Conservation (phyloP, 306 rosid genomes). For the Ormosia semicastrata region DNA sequence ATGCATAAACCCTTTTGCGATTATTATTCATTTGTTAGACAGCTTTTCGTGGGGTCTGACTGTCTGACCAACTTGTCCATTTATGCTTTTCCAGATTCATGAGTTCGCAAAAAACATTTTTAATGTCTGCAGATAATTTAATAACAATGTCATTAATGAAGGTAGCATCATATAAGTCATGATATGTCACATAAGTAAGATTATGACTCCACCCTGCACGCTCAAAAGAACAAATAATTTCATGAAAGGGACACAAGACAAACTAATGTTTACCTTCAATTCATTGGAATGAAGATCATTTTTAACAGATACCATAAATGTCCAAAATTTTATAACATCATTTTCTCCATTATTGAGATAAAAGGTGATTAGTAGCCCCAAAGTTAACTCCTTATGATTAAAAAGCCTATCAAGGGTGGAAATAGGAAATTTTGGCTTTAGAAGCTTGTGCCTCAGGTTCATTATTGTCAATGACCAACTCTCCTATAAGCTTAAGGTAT, state of each 20-base stretch:
- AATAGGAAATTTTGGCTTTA: not conserved
- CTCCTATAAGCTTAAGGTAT: not conserved
- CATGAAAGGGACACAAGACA: not conserved
- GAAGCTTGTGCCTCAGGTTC: not conserved
- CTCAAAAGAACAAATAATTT: not conserved
- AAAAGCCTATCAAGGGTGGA: not conserved
- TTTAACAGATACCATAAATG: not conserved
- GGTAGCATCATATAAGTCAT: not conserved
- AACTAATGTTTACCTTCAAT: not conserved
- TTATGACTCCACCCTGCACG: not conserved
- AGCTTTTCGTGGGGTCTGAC: not conserved
- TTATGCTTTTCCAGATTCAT: conserved; percentile 11
- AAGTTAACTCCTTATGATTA: not conserved
- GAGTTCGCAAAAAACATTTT: conserved; percentile 21
- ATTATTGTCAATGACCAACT: not conserved
- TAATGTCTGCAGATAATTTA: conserved; percentile 35
- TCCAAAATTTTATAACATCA: not conserved
- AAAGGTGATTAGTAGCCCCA: not conserved
- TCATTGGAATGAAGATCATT: not conserved
- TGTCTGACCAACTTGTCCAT: not conserved
- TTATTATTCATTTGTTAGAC: not conserved
- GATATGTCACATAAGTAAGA: not conserved
- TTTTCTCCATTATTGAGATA: not conserved
- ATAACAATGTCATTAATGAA: not conserved
- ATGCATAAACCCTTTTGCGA: not conserved